Evolutionary conservation across 345 rosid species (phyloP).

Genomic region (Camelina hispida): DNA sequence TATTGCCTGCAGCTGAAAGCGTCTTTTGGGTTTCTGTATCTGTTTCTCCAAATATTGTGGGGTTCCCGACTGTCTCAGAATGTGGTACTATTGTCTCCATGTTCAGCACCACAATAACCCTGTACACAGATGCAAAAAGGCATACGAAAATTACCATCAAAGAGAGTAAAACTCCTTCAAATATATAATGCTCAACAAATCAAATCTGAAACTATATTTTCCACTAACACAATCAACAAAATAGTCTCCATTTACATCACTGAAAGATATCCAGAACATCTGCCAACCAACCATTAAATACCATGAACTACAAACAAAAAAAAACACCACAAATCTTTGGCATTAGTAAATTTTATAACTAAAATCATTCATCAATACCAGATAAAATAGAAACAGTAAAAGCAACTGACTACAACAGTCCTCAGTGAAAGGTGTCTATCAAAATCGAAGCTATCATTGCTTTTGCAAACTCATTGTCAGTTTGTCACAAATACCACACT

Average conservation of each 20-base stretch:
- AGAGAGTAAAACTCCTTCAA: slow-evolving; percentile 22
- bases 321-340: slow-evolving; percentile 16
- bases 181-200: slow-evolving; percentile 9
- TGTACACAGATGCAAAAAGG: slow-evolving; percentile 40
- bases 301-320: background rate
- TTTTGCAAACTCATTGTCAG: background rate
- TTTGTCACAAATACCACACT: background rate
- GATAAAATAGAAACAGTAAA: background rate
- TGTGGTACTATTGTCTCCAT: slow-evolving; percentile 79
- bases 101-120: slow-evolving; percentile 83
- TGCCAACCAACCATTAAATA: background rate
- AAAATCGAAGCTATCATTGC: background rate
- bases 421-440: background rate
- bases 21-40: slow-evolving; percentile 52
- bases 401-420: background rate
- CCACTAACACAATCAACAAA: background rate
- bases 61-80: slow-evolving; percentile 77
- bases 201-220: slow-evolving; percentile 2
- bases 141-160: slow-evolving; percentile 6
- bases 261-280: background rate
- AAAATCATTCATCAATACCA: background rate
- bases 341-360: background rate
- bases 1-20: slow-evolving; percentile 44
- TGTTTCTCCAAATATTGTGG: slow-evolving; percentile 53
- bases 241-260: background rate